These are phyloP conservation scores for Allium sativum DNA, from an alignment of 106 monocot genomes.

Conservation along the genomic window DNA sequence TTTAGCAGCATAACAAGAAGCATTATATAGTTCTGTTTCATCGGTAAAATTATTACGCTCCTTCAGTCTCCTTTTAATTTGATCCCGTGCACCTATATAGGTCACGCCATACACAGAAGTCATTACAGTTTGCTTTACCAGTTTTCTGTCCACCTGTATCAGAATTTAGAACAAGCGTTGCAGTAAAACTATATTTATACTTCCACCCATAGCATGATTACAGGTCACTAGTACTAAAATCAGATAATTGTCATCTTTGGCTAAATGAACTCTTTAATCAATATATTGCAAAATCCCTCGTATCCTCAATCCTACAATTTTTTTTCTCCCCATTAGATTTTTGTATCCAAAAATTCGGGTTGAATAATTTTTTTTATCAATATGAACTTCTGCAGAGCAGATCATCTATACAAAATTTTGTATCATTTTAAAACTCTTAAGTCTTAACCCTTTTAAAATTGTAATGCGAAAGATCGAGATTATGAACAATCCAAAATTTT, in stretches of 20 bases:
- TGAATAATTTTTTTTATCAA: too few species aligned
- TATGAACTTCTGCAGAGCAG: too few species aligned
- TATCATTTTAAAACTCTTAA: too few species aligned
- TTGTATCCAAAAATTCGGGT: not conserved
- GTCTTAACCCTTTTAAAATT: too few species aligned
- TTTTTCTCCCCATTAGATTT: not conserved
- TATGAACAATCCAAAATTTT: too few species aligned
- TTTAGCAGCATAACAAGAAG: slow-evolving; percentile 87
- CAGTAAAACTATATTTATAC: not conserved
- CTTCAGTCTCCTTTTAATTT: slow-evolving; percentile 87
- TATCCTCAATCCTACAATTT: not conserved
- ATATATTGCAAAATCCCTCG: too few species aligned
- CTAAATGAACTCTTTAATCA: not conserved
- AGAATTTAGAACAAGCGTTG: slow-evolving; percentile 5
- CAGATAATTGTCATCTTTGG: not conserved
- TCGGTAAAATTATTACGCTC: slow-evolving; percentile 52
- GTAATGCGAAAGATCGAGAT: too few species aligned
- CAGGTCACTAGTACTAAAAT: not conserved
- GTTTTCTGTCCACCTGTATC: slow-evolving; percentile 85
- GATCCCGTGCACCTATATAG: slow-evolving; percentile 91
- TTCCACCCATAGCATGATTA: not conserved
- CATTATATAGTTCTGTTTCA: slow-evolving; percentile 47
- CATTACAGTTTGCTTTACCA: slow-evolving; percentile 99
- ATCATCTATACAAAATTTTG: too few species aligned
- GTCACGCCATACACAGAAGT: slow-evolving; percentile 99